Conservation (phyloP, 2,329 filamentous ascomycete species). For the Chrysosporium keratinophilum region DNA sequence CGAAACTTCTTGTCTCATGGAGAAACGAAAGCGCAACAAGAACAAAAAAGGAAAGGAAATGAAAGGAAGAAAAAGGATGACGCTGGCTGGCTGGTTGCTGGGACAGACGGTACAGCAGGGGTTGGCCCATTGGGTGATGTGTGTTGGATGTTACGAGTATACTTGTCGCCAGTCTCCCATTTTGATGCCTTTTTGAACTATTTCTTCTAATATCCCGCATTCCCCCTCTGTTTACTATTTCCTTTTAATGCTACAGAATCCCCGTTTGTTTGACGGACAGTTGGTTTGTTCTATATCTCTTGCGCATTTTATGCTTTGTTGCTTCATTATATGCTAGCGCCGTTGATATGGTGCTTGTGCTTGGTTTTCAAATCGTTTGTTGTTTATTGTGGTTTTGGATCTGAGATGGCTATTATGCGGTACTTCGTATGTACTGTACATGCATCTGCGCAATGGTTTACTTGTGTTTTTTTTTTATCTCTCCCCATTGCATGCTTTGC, state of each 20-base stretch:
- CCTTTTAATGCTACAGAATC: not conserved
- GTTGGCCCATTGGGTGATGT: not conserved
- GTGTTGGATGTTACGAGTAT: not conserved
- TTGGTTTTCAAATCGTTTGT: no score
- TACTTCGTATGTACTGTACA: no score
- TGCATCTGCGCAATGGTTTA: no score
- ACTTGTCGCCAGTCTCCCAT: not conserved
- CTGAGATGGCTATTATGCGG: no score
- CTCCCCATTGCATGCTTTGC: no score
- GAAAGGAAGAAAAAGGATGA: no score
- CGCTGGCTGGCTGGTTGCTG: not conserved
- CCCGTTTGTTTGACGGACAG: not conserved
- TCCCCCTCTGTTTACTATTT: not conserved
- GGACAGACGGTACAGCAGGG: not conserved
- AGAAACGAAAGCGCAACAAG: not conserved
- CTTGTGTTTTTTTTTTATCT: no score
- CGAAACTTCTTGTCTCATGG: no score
- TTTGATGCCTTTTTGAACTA: not conserved
- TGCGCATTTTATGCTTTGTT: not conserved
- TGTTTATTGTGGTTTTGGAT: no score
- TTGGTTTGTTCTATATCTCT: not conserved
- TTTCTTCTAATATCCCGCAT: not conserved
- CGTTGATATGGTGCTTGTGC: no score
- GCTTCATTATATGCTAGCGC: not conserved
- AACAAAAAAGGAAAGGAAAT: no score